phyloP scores from a whole-genome alignment of 2,329 filamentous ascomycete genomes.

The Didymellaceae sp. region DNA sequence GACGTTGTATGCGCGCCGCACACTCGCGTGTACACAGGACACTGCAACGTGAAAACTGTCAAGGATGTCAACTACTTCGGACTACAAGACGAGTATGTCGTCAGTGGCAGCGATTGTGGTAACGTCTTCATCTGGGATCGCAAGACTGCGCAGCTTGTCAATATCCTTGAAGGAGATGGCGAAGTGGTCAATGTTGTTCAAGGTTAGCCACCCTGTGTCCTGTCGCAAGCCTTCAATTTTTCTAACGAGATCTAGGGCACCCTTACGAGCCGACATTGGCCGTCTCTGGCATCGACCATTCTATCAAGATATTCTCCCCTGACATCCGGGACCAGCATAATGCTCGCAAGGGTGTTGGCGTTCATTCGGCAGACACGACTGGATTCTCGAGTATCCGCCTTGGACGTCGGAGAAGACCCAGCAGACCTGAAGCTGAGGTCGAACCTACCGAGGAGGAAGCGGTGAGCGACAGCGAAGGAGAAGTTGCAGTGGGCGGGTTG shows the following conservation, averaged over 20 bases:
- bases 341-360: slow-evolving; percentile 64
- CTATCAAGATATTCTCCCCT: slow-evolving; percentile 71
- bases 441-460: slow-evolving; percentile 14
- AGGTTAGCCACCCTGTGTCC: slow-evolving; percentile 50
- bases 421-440: slow-evolving; percentile 12
- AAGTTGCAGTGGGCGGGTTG: slow-evolving; percentile 55
- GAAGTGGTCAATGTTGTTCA: slow-evolving; percentile 75
- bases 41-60: slow-evolving; percentile 71
- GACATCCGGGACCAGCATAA: slow-evolving; percentile 64
- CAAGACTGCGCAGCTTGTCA: slow-evolving; percentile 65
- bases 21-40: slow-evolving; percentile 65
- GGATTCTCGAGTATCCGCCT: slow-evolving; percentile 51
- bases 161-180: slow-evolving; percentile 70
- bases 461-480: slow-evolving; percentile 45
- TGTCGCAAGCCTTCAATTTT: background rate
- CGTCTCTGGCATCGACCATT: slow-evolving; percentile 71
- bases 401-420: slow-evolving; percentile 25
- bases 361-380: slow-evolving; percentile 55
- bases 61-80: slow-evolving; percentile 75
- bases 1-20: slow-evolving; percentile 63
- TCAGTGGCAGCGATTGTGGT: slow-evolving; percentile 70
- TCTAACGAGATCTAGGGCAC: slow-evolving; percentile 55
- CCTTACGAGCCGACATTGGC: slow-evolving; percentile 72
- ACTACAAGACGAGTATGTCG: slow-evolving; percentile 70
- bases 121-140: slow-evolving; percentile 74